phyloP scores from a whole-genome alignment of 2,329 filamentous ascomycete species.

The Claviceps pazoutovae region DNA sequence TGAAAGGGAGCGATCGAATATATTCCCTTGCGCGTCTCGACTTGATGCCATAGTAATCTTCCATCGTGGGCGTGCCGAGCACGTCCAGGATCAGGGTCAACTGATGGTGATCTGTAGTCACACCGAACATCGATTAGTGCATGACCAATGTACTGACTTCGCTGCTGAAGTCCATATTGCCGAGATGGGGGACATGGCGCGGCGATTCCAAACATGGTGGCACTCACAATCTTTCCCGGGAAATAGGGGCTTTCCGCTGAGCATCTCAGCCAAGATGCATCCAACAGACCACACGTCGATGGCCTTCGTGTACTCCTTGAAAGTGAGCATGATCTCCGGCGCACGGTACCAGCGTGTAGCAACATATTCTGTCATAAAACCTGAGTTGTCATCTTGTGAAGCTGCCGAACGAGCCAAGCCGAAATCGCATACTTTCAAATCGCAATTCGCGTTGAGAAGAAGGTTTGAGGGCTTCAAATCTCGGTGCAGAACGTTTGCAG shows the following conservation, averaged over 20 bases:
- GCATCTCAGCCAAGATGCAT: conserved; percentile 96
- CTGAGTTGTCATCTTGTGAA: conserved; percentile 97
- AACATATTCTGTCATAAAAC: conserved; percentile 99
- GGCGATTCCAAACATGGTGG: neutral
- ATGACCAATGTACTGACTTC: neutral
- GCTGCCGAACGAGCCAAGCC: conserved; percentile 90
- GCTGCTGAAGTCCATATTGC: neutral
- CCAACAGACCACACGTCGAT: conserved; percentile 99
- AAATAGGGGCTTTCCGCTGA: conserved; percentile 95
- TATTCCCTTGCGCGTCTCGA: conserved; percentile 94
- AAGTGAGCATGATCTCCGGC: conserved; percentile 98
- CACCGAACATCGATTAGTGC: neutral
- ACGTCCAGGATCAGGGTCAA: conserved; percentile 94
- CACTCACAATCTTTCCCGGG: conserved; percentile 90
- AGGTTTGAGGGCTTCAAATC: conserved; percentile 97
- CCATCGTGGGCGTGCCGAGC: conserved; percentile 96
- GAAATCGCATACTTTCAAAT: conserved; percentile 98
- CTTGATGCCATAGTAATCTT: conserved; percentile 99
- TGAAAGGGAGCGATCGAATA: conserved; percentile 94
- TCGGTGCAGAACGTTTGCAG: conserved; percentile 91
- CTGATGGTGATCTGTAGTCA: conserved; percentile 74
- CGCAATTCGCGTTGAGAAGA: conserved; percentile 94
- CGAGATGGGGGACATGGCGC: neutral
- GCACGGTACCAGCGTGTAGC: conserved; percentile 98
- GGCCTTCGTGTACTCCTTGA: conserved; percentile 99